Percentiles rank a stretch among this genome's conserved stretches.
Evolutionary conservation across 495 filamentous ascomycete genomes (phyloP).

Genomic region (Aspergillus wentii): DNA sequence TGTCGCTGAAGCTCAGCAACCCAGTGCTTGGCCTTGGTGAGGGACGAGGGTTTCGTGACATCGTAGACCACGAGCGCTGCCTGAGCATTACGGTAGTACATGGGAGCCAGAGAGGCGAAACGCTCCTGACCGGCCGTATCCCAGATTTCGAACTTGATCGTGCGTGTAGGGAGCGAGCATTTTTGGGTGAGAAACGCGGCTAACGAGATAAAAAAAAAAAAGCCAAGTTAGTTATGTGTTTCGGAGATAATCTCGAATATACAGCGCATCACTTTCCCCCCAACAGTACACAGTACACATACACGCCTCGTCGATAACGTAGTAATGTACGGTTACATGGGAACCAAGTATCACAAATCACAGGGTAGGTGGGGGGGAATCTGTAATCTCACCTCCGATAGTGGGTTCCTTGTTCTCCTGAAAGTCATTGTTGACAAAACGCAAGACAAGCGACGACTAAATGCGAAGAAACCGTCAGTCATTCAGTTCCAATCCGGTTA

Average conservation of each 20-base stretch:
- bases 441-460: constrained; percentile 93
- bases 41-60: constrained; percentile 91
- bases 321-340: too few species aligned
- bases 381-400: constrained; percentile 96
- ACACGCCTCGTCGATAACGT: too few species aligned
- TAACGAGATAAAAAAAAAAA: constrained; percentile 34
- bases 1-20: constrained; percentile 96
- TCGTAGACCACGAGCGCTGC: constrained; percentile 99
- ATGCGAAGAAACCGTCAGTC: constrained; percentile 16
- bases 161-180: constrained; percentile 90
- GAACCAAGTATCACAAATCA: too few species aligned
- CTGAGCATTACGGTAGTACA: constrained; percentile 99
- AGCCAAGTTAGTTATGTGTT: constrained; percentile 32
- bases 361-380: too few species aligned
- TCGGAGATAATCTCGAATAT: too few species aligned
- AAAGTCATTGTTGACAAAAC: constrained; percentile 99
- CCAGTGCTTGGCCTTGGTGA: constrained; percentile 97
- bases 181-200: constrained; percentile 98
- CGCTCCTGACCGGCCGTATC: constrained; percentile 98
- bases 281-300: too few species aligned
- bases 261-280: too few species aligned
- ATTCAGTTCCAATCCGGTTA: constrained; percentile 13
- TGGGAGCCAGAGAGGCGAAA: constrained; percentile 92
- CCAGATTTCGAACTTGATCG: constrained; percentile 99
- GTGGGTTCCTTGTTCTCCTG: constrained; percentile 99